A percentile compares a stretch with the other conserved stretches of the same genome.
Conservation (phyloP, 495 filamentous ascomycete genomes). For the Viridothelium virens region DNA sequence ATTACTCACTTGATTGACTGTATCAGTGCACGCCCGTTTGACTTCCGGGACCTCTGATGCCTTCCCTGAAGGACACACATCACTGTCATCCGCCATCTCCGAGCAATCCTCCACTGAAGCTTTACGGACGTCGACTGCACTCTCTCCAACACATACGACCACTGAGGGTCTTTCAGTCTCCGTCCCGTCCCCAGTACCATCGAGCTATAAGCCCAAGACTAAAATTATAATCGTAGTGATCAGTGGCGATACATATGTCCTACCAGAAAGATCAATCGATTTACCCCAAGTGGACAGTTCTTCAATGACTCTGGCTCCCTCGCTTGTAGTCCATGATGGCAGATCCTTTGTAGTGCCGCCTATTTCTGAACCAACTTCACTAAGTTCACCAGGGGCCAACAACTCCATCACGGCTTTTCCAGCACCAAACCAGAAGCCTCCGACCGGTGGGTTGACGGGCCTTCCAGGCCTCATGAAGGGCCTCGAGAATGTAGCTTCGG, state of each 20-base stretch:
- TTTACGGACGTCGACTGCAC: background rate
- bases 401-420: background rate
- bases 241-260: background rate
- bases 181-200: background rate
- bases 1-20: background rate
- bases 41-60: background rate
- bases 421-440: background rate
- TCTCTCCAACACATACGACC: background rate
- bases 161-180: background rate
- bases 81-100: background rate
- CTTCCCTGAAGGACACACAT: too few relatives aligned
- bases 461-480: background rate
- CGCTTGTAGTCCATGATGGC: background rate
- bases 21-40: background rate
- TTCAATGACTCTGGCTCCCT: background rate
- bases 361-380: background rate
- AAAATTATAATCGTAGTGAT: background rate
- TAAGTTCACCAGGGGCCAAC: background rate
- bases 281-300: background rate
- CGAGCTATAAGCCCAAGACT: background rate
- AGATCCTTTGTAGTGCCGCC: background rate
- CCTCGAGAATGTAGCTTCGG: background rate
- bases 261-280: background rate
- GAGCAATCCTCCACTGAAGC: background rate
- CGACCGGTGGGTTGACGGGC: background rate